phyloP scores from a whole-genome alignment of 352 stramenopile species.

The Phytophthora tubulina region DNA sequence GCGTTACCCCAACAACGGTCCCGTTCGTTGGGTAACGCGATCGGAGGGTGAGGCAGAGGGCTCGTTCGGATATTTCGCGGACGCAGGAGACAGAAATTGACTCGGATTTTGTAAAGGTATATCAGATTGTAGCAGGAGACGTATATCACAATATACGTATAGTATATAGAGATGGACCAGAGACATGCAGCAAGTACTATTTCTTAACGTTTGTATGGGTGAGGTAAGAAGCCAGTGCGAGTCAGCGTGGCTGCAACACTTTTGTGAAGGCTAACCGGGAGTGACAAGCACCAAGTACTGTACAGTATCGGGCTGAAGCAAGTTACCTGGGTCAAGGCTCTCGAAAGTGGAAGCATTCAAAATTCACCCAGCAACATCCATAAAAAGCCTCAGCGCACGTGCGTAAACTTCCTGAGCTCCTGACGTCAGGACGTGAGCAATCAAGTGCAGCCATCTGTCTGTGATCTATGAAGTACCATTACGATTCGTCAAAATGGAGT shows the following conservation, averaged over 20 bases:
- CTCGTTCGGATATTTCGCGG: conserved; percentile 9
- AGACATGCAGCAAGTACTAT: conserved; percentile 24
- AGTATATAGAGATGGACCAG: conserved; percentile 11
- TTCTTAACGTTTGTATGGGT: conserved; percentile 18
- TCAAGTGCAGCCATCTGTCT: background rate
- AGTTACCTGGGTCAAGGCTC: too few relatives aligned
- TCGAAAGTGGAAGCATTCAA: too few relatives aligned
- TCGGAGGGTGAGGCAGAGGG: conserved; percentile 7
- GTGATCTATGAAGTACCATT: too few relatives aligned
- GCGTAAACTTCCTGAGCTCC: background rate
- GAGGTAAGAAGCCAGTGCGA: conserved; percentile 28
- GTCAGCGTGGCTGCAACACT: conserved; percentile 4
- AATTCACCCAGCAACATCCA: conserved; percentile 25
- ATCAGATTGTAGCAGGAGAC: conserved; percentile 17
- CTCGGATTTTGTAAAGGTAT: conserved; percentile 30
- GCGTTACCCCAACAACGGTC: conserved; percentile 65
- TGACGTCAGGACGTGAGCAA: background rate
- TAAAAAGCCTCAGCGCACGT: background rate
- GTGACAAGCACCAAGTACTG: too few relatives aligned
- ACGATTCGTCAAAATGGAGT: conserved; percentile 21
- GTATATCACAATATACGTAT: conserved; percentile 15
- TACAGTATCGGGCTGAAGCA: too few relatives aligned
- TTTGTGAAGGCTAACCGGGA: background rate
- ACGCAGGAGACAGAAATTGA: background rate
- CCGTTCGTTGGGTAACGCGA: conserved; percentile 11